phyloP scores from a whole-genome alignment of 306 rosid species.

The Arachis hypogaea region DNA sequence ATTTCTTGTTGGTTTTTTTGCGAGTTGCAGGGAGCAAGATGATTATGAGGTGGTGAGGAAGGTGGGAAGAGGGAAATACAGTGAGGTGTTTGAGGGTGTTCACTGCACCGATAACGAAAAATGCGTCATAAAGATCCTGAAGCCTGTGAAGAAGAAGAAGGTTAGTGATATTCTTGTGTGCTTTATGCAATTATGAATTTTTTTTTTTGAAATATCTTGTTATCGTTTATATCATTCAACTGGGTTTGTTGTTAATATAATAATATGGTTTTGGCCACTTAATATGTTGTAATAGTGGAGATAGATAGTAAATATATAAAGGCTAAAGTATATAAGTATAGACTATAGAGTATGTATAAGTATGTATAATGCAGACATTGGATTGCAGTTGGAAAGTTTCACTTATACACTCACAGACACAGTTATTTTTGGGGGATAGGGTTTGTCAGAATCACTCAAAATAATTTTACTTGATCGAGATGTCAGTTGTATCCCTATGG shows the following conservation, averaged over 20 bases:
- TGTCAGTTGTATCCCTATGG: neutral
- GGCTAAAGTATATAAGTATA: neutral
- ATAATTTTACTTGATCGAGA: slow-evolving; percentile 1
- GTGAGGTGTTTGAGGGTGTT: slow-evolving; percentile 94
- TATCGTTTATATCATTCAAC: no score
- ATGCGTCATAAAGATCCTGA: slow-evolving; percentile 85
- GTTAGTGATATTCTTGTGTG: slow-evolving; percentile 38
- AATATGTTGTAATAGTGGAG: slow-evolving; percentile 32
- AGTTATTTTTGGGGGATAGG: neutral
- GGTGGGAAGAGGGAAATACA: slow-evolving; percentile 95
- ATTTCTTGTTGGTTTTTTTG: neutral
- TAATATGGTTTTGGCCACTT: neutral
- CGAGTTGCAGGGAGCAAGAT: slow-evolving; percentile 47
- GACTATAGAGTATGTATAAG: neutral
- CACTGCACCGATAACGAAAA: slow-evolving; percentile 84
- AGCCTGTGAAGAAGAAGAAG: slow-evolving; percentile 96
- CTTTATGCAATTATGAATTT: neutral
- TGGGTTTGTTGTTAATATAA: no score
- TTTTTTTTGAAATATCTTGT: neutral
- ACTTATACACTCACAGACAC: neutral
- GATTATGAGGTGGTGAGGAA: slow-evolving; percentile 89
- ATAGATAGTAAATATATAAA: slow-evolving; percentile 10
- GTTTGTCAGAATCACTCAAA: slow-evolving; percentile 3
- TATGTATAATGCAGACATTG: neutral
- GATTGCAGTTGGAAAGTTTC: slow-evolving; percentile 17